Base-by-base conservation (phyloP, 768 basidiomycete genomes). In the Boletus sensibilis region DNA sequence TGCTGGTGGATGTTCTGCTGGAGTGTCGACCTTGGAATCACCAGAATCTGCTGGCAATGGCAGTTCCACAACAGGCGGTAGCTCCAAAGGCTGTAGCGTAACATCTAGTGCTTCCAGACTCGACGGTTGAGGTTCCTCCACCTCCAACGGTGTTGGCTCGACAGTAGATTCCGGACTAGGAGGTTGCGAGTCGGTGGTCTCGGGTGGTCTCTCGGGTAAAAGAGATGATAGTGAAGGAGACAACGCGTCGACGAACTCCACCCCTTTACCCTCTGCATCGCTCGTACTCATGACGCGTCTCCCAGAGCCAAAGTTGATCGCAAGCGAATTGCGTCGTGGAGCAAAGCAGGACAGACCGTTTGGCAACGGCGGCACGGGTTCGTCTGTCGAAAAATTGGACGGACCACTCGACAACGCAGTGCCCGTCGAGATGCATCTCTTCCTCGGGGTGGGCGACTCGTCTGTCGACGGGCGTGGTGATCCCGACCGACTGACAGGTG, bases 391-490 rank as follows among this genome's bases (percentile, higher is more conserved):
- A 39, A 65, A 55, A 16, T 16, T 57, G 40, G 60, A 18, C 7
- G 61, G 49, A 9, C 18, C 20, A 9, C 42, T 50, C 14, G 69
- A 68, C 25, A 72, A 37, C 3, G 59, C 43, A 3, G 59, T 31
- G 2, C 71, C 71, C 0, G 71, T 63, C 18, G 70, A 71, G 45
- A 73, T 62, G 42, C 55, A 72, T 52, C 61, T 62, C 59, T 72
- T 73, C 50, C 72, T 59, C 34, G 66, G 66, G 1, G 45, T 47
- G 12, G 61, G 60, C 20, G 59, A 37, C 10, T 67, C 66, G 50
- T 60, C 65, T 0, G 48, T 18, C n/a, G 53, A 31, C 0, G 58
- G 51, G 14, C 38, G 23, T 0, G 68, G 68, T 1, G 68, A 69
- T 14, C 56, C 56, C 23, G 68, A 39, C 27, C 57, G 59, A 57